phyloP scores from a whole-genome alignment of 805 yeast genomes.

The Metschnikowia kunwiensis region DNA sequence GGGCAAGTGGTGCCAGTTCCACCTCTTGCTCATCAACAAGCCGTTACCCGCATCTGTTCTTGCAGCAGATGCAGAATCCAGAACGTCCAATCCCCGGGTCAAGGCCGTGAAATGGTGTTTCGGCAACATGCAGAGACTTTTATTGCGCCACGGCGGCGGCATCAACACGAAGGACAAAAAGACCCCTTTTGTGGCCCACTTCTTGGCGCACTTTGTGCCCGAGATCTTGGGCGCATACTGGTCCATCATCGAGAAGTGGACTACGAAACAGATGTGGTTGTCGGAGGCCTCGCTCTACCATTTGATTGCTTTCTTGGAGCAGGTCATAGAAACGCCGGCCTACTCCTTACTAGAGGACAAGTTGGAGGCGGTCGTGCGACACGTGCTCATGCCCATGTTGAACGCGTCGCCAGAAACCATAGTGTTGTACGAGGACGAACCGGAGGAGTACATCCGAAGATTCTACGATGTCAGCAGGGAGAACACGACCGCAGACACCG shows the following conservation, averaged over 20 bases:
- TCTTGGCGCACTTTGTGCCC: constrained; percentile 39
- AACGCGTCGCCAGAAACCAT: constrained; percentile 37
- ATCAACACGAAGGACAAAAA: constrained; percentile 31
- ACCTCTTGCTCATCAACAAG: constrained; percentile 36
- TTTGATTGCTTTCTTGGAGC: constrained; percentile 43
- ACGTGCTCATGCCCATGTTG: constrained; percentile 41
- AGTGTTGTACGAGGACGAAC: constrained; percentile 44
- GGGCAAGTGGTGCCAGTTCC: constrained; percentile 42
- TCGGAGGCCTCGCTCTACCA: constrained; percentile 41
- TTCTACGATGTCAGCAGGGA: constrained; percentile 48
- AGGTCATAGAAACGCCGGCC: constrained; percentile 38
- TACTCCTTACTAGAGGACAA: constrained; percentile 37
- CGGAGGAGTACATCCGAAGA: constrained; percentile 44
- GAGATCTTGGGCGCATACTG: constrained; percentile 42
- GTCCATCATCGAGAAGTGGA: constrained; percentile 43
- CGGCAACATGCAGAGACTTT: constrained; percentile 40
- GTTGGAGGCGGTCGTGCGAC: constrained; percentile 39
- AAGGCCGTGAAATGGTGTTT: constrained; percentile 46
- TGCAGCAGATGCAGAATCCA: constrained; percentile 31
- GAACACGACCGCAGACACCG: constrained; percentile 47
- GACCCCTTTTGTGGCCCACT: constrained; percentile 28
- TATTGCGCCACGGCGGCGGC: constrained; percentile 46
- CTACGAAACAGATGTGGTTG: constrained; percentile 37
- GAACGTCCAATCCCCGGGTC: constrained; percentile 40
- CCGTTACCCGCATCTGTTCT: constrained; percentile 36